Conservation (phyloP, 1,139 yeast species). For the Debaryomyces sp. region DNA sequence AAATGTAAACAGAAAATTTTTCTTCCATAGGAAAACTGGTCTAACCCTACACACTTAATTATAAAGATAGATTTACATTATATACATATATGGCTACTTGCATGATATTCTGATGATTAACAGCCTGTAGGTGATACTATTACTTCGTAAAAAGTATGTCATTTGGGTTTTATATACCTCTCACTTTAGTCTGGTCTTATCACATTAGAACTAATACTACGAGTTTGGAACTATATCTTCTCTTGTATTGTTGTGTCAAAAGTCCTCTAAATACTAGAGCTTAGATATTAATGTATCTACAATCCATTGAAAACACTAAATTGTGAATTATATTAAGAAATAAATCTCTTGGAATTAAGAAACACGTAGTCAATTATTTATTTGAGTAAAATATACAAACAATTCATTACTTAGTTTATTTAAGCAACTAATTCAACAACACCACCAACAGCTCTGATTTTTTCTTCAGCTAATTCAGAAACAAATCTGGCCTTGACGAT, state of each 20-base stretch:
- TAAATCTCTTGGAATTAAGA: slow-evolving; percentile 6
- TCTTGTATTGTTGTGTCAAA: background rate
- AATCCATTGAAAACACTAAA: slow-evolving; percentile 4
- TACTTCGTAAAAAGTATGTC: background rate
- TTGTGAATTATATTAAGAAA: slow-evolving; percentile 5
- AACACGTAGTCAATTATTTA: slow-evolving; percentile 14
- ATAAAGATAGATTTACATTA: background rate
- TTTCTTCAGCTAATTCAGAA: slow-evolving; percentile 98
- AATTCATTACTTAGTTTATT: slow-evolving; percentile 23
- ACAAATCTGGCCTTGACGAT: slow-evolving; percentile 99
- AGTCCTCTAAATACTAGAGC: background rate
- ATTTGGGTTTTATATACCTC: background rate
- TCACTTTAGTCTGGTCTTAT: background rate
- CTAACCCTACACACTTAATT: background rate
- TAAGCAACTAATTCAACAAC: slow-evolving; percentile 99
- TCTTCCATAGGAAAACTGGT: background rate
- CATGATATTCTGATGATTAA: background rate
- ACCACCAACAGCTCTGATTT: slow-evolving; percentile 99
- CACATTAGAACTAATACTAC: background rate
- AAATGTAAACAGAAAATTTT: slow-evolving; percentile 7
- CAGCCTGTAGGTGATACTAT: background rate
- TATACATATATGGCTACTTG: background rate
- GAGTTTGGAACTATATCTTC: too few relatives aligned
- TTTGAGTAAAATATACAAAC: slow-evolving; percentile 13
- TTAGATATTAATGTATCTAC: background rate